Evolutionary conservation across 2,329 filamentous ascomycete species (phyloP), one percentile per base, ranked within the genome.

Genomic region (Teratosphaeriaceae sp.): DNA sequence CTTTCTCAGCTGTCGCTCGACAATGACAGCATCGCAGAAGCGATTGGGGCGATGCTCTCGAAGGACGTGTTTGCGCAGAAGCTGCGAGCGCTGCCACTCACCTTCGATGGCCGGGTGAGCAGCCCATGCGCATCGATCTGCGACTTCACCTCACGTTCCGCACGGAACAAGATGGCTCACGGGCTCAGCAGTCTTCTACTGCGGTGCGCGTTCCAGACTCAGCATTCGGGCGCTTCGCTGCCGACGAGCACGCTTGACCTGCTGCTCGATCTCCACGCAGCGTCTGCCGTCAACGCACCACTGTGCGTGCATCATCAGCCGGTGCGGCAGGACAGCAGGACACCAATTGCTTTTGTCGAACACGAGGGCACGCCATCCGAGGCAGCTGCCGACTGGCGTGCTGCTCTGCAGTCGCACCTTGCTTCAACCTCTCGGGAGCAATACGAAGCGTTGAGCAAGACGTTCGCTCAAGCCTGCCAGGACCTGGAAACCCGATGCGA

Each of bases 401-500:
- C 63, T 24, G 65, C 63, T 3, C 55, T 80, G 9, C 61, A 63
- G 0, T 59, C 64, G 6, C 65, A 69, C 11, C 59, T 80, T n/a
- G 56, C 64, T 22, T 56, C 62, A 19, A 64, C 66, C 49, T 64
- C 69, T 12, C 61, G 59, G 12, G 60, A 65, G 20, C 69, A 73
- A 23, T 63, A 73, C 6, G 64, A 72, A n/a, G 61, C 59, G 2
- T 60, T 80, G 7, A 57, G 75, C 21, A 63, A 66, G 8, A 66
- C 71, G 16, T 69, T 80, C 13, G 65, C 70, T 13, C 67, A 73
- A 24, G 70, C 75, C 11, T 80, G 76, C 52, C 66, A 69, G 19
- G 75, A 78, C 43, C 63, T 81, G 1, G 78, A 81, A 51, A 61
- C 60, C 8, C 70, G 78, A 6, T 81, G 78, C 52, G 66, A 72